These are phyloP conservation scores for Sordariomycetes sp. DNA, from an alignment of 2,329 filamentous ascomycete genomes.

Conservation along the genomic window DNA sequence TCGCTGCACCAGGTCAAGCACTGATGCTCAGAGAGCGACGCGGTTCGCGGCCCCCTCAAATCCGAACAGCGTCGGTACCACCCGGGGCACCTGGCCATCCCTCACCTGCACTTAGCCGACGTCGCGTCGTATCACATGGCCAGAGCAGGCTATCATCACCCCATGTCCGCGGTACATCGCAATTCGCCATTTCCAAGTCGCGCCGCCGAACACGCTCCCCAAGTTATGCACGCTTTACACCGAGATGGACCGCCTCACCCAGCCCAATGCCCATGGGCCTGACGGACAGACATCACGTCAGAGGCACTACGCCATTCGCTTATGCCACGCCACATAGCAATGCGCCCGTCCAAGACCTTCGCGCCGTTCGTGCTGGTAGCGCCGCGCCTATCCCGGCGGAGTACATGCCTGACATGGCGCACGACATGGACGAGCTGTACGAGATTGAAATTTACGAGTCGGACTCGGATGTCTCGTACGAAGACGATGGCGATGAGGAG, in stretches of 20 bases:
- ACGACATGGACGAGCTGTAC: conserved; percentile 20
- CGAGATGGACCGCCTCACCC: conserved; percentile 42
- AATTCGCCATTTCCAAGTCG: conserved; percentile 32
- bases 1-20: conserved; percentile 26
- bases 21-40: conserved; percentile 26
- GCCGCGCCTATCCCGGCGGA: conserved; percentile 14
- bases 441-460: conserved; percentile 26
- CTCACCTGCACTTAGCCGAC: conserved; percentile 30
- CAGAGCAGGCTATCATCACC: conserved; percentile 22
- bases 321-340: conserved; percentile 70
- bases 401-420: conserved; percentile 25
- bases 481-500: conserved; percentile 16
- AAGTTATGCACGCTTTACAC: conserved; percentile 41
- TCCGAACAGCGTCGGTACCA: conserved; percentile 46
- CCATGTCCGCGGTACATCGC: conserved; percentile 12
- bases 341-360: conserved; percentile 35
- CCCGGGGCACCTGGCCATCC: conserved; percentile 20
- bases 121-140: conserved; percentile 35
- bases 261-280: conserved; percentile 28
- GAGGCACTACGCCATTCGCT: conserved; percentile 50
- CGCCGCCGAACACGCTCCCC: conserved; percentile 51
- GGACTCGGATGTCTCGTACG: conserved; percentile 21
- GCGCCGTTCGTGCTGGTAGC: conserved; percentile 18
- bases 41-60: conserved; percentile 33
- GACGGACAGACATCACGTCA: conserved; percentile 22